Evolutionary conservation across 345 rosid species (phyloP), one percentile per base, ranked within the genome.

Genomic region (Citrus australasica): DNA sequence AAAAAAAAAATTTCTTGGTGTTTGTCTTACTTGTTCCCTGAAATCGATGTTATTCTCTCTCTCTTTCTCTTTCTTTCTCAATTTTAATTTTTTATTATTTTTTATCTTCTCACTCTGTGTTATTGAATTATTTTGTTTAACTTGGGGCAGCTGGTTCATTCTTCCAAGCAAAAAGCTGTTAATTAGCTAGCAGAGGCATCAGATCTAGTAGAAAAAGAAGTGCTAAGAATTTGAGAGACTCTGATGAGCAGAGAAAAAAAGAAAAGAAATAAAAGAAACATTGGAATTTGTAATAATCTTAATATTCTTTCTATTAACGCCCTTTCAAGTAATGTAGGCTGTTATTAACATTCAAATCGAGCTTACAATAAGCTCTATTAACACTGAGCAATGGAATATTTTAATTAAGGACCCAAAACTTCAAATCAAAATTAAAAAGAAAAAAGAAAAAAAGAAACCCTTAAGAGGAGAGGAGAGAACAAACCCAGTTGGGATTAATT

Each of bases 101-200:
- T 70, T 28, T 42, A 79, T 75, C 75, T 76, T 76, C 73, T 82
- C 80, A 16, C 58, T 53, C 58, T 53, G 58, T 17, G 58, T 53
- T 53, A 17, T 16, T 53, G 58, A 53, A 53, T 53, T 46, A 46
- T 53, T 53, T 53, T 53, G 58, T 46, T 46, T 46, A 46, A 46
- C 51, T 46, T 46, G 17, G 17, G 51, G 51, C 51, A 46, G 82
- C 72, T 82, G 82, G 89, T 90, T 91, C 93, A 76, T 85, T 90
- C 87, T 89, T 88, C 92, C 86, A 89, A 84, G 92, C 88, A 89
- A 87, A 89, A 88, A 82, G 86, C 91, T 86, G 89, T 86, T 85
- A 79, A 87, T 86, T 86, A 82, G 86, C 84, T 84, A 78, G 83
- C 83, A 88, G 88, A 82, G 88, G 86, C 90, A 88, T 90, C 94